Evolutionary conservation across 1,284 basidiomycete genomes (phyloP).

Genomic region (Athelia sp.): DNA sequence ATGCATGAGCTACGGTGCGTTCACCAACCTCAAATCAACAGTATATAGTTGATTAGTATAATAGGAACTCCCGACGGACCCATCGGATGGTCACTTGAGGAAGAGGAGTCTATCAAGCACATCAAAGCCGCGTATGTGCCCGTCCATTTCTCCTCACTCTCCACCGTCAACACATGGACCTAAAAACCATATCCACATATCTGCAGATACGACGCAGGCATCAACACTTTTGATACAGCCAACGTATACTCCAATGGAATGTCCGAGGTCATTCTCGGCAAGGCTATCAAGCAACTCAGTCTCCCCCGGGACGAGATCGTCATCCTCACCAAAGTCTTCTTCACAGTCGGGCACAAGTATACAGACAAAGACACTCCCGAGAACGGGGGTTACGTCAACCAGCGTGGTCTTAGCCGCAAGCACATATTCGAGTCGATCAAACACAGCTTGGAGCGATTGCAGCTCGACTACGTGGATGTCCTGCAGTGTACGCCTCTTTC

Average conservation of each 20-base stretch:
- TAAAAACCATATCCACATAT: not conserved
- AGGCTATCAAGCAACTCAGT: slow-evolving; percentile 68
- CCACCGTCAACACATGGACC: no score
- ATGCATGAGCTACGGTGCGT: not conserved
- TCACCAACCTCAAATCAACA: not conserved
- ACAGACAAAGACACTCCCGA: not conserved
- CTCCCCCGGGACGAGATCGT: slow-evolving; percentile 75
- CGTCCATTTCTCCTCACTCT: not conserved
- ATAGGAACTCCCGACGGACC: no score
- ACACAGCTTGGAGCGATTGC: slow-evolving; percentile 38
- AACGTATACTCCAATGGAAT: slow-evolving; percentile 67
- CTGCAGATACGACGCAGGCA: slow-evolving; percentile 52
- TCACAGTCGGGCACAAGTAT: slow-evolving; percentile 4
- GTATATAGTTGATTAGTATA: no score
- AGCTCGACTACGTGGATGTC: slow-evolving; percentile 48
- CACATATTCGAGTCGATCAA: slow-evolving; percentile 51
- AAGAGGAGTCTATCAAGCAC: slow-evolving; percentile 54
- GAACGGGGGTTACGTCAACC: slow-evolving; percentile 38
- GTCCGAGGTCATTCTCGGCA: slow-evolving; percentile 72
- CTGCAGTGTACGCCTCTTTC: slow-evolving; percentile 36
- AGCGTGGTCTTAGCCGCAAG: slow-evolving; percentile 34
- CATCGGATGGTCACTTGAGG: slow-evolving; percentile 52
- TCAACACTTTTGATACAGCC: slow-evolving; percentile 68
- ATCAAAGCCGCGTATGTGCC: slow-evolving; percentile 47
- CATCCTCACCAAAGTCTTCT: slow-evolving; percentile 66